Base-by-base conservation (phyloP, 805 yeast genomes). In the Schwanniomyces yamadae region DNA sequence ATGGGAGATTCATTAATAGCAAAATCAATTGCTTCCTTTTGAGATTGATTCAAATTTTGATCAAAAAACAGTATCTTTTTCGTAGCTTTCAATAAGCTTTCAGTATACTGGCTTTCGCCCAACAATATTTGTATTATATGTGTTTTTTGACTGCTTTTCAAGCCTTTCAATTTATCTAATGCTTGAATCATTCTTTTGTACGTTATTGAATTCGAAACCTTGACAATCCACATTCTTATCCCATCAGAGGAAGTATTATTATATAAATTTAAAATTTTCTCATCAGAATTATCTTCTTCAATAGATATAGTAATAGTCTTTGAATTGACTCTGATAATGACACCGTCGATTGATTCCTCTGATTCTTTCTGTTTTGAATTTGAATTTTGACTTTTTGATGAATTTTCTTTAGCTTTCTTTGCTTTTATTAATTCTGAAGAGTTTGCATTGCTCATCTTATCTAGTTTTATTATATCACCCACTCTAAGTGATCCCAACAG, bases 141-240 rank as follows among this genome's bases (percentile, higher is more conserved):
- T 31, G 48, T 50, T 27, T 50, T 54, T n/a, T 56, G 44, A 0
- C 66, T 45, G 2, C 61, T 47, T 7, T 63, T 59, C 34, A 80
- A 44, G 39, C 79, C 85, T 8, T 66, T 61, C 21, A 88, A 61
- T 46, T 80, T 83, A 20, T 81, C 70, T 78, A 88, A 67, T 1
- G 93, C 79, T 9, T 82, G 78, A 36, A 79, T 78, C 95, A 89
- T 87, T 43, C 95, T 57, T 49, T 81, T 81, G 53, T 82, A 82
- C 0, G 93, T 82, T 17, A 82, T 67, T 11, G 84, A 80, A 57
- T 85, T 84, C 21, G 78, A 69, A 20, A 82, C 57, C 49, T 83
- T 78, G 10, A 79, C 82, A 1, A 90, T 50, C 85, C 91, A 85
- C 34, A 83, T 56, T 34, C 82, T 68, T 3, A 50, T 50, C 28